Base-by-base conservation (phyloP, 2,329 filamentous ascomycete species). In the Cladosporium sp. region DNA sequence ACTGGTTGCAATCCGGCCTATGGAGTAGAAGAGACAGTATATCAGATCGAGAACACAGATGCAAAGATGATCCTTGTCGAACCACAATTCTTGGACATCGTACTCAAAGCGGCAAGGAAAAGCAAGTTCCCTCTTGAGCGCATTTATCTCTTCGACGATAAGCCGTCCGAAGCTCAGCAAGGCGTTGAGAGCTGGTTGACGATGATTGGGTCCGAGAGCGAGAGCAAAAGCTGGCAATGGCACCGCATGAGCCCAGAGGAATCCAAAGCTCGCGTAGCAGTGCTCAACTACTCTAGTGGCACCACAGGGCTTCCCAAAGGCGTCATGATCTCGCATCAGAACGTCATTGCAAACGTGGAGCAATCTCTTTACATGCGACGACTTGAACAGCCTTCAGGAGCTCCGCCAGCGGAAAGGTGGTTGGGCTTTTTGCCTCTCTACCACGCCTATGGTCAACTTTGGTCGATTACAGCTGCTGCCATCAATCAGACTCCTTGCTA, bases 261-360 rank as follows among this genome's bases (percentile, higher is more conserved):
- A 58, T 86, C 91, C 0, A 83, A 84, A 57, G 88, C 87, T 65
- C 92, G 97, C 74, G 76, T 95, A 28, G 90, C 92, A 0, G 96
- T 95, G 73, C 79, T 97, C 65, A 92, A 96, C 0, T 97, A 96
- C 77, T 92, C 89, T 60, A 93, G 89, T 13, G 94, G 94, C 8
- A 98, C 94, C 0, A 97, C 94, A 0, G 94, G 94, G 1, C 81
- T 93, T 61, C 93, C 94, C 0, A 98, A 98, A 78, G 94, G 93
- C 18, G 94, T 97, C 14, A 91, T 92, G 86, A 82, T 97, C 36
- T 90, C 88, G 10, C 94, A 98, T 78, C 78, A 80, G 69, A 97
- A 97, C 75, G 88, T 97, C 66, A 86, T 96, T 14, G 81, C 91
- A 67, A 96, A 97, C 76, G 72, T 74, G 26, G 71, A 73, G 28